Conservation (phyloP, 208 protist genomes). For the Polymyxa betae region DNA sequence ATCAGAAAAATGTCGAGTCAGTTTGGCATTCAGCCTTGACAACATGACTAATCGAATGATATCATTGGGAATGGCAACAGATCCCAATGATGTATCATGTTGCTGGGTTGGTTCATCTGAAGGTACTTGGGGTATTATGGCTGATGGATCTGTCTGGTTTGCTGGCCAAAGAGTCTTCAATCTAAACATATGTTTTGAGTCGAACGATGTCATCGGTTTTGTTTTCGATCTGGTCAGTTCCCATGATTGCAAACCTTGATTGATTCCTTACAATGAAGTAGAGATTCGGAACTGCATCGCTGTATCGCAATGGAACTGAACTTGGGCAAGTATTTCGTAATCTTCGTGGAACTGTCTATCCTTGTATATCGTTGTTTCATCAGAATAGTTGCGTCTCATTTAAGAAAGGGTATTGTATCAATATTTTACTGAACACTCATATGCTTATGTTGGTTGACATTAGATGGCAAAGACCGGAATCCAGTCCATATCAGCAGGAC, state of each 20-base stretch:
- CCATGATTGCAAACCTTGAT: not conserved
- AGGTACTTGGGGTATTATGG: not conserved
- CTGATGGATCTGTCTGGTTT: not conserved
- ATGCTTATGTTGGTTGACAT: too few species aligned
- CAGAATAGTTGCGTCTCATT: conserved; percentile 20
- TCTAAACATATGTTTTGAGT: not conserved
- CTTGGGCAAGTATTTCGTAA: not conserved
- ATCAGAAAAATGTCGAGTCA: not conserved
- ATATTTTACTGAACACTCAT: too few species aligned
- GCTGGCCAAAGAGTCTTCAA: not conserved
- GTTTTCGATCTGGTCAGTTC: not conserved
- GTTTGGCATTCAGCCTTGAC: not conserved
- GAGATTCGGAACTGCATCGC: not conserved
- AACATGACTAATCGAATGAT: conserved; percentile 23
- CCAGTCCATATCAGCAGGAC: too few species aligned
- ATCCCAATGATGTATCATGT: conserved; percentile 13
- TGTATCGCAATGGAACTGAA: not conserved
- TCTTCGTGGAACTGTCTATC: not conserved
- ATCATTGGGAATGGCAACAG: not conserved
- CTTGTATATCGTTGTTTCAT: not conserved
- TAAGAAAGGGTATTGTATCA: not conserved
- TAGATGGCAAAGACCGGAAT: too few species aligned
- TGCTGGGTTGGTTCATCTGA: not conserved
- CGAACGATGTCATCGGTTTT: not conserved
- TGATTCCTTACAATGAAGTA: not conserved